Evolutionary conservation across 83 land plant genomes (phyloP), one percentile per base, ranked within the genome.

Genomic region (Picea abies): DNA sequence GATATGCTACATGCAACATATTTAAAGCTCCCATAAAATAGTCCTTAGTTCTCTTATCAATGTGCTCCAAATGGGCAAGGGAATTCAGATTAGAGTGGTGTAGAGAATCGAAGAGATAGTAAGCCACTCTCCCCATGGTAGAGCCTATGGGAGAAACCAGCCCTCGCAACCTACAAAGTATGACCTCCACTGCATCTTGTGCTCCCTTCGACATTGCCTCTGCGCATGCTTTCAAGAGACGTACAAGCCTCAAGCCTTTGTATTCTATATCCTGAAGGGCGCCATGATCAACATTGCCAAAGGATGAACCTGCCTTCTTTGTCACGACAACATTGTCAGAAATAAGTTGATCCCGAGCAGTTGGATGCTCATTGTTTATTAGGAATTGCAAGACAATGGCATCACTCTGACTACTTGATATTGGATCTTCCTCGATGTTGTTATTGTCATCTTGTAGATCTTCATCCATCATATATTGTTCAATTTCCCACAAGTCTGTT

Each of bases 131-230:
- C 29, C 29, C 29, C 29, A 26, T 88, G 80, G 84, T 90, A 63
- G 93, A 79, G 37, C 71, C 71, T 25, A 80, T 25, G 23, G 86
- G 80, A 62, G 92, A 86, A 10, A 84, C 86, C 85, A 90, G 78
- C 79, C 88, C 92, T 82, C 81, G 86, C 86, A 92, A 86, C 88
- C 94, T 92, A 79, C 82, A 88, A 83, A 92, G 81, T 85, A 92
- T 90, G 86, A 88, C 90, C 63, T 84, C 66, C 10, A 90, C 94
- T 60, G 88, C 82, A 60, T 88, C 92, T 4, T 29, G 71, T 12
- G 39, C 0, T 26, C 85, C 90, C 6, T 84, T n/a, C 15, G 87
- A 84, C 0, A 91, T 89, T 79, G 89, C 94, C 32, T 91, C 92
- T 12, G 92, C 92, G 0, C 88, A 90, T n/a, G 82, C 86, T 83